A percentile compares a stretch with the other conserved stretches of the same genome.
Conservation (phyloP, 176 grass and related monocot species). For the Eragrostis curvula region DNA sequence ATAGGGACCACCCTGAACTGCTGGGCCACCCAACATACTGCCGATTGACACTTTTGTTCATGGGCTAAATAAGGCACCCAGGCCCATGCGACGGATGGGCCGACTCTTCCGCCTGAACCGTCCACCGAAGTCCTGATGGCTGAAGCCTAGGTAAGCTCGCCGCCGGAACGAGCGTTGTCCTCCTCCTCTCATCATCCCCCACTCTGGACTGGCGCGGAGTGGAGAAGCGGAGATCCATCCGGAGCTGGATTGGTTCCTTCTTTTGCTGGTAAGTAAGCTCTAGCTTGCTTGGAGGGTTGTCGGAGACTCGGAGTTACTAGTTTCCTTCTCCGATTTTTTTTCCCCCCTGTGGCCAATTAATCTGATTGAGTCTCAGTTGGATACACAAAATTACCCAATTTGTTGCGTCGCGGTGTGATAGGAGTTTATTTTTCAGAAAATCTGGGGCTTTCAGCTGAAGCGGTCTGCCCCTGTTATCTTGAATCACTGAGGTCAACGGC, state of each 20-base stretch:
- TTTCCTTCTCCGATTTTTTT: background rate
- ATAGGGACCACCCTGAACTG: background rate
- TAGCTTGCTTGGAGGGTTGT: no score
- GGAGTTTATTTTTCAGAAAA: background rate
- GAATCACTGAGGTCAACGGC: background rate
- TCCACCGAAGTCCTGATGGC: background rate
- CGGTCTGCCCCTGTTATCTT: background rate
- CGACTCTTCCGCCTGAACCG: background rate
- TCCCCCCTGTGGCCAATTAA: background rate
- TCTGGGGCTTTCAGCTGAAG: background rate
- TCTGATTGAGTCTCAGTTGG: background rate
- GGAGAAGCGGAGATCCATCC: conserved; percentile 7
- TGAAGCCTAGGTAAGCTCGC: background rate
- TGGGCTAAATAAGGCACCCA: background rate
- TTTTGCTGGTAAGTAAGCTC: background rate
- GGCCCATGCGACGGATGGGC: background rate
- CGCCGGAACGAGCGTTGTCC: background rate
- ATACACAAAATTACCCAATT: background rate
- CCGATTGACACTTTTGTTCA: no score
- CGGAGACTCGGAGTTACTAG: background rate
- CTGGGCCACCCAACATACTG: background rate
- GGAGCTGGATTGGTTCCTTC: background rate
- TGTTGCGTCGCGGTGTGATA: background rate
- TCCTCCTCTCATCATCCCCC: background rate
- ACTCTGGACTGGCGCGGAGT: conserved; percentile 7